Base-by-base conservation (phyloP, 2,329 filamentous ascomycete genomes). In the Xylariaceae sp. region DNA sequence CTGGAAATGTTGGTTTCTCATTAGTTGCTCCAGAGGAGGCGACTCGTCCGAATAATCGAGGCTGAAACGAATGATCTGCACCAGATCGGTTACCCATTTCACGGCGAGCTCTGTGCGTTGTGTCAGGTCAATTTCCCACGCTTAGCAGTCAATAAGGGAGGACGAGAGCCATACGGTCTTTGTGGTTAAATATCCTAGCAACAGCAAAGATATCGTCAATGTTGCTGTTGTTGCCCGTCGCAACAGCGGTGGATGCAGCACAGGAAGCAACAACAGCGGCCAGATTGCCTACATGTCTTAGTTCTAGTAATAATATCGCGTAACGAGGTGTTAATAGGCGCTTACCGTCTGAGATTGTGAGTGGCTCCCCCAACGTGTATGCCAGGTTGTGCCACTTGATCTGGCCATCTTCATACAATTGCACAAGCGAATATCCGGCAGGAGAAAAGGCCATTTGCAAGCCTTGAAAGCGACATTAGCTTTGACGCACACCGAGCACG, bases 41-140 rank as follows among this genome's bases (percentile, higher is more conserved):
- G 22, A 27, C 52, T 95, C 89, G 43, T 88, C 80, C 0, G 89
- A 87, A 63, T 91, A 95, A 69, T 97, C 92, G 42, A 91, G 81
- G 44, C 85, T 82, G 30, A 89, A 76, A 54, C 85, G 86, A 45
- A 91, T 72, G 49, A 87, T 81, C 38, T 81, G 77, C 45, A 89
- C 83, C 11, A 90, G 73, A 56, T 88, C 84, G 38, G 74, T 76
- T 45, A 88, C 72, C 74, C 85, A 83, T 50, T 83, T 75, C 39
- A 76, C 74, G 46, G 82, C 72, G 56, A 87, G 82, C 44, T 77
- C 80, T 84, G 31, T 17, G 39, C 36, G 6, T 32, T 42, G 35
- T 33, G 14, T 39, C 11, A 27, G 22, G 22, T 4, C 22, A 27
- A 7, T 27, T 27, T 4, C 22, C 7, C 22, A 27, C 7, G 22